Base-by-base conservation (phyloP, 2,329 filamentous ascomycete species). In the Pseudogymnoascus sp. region DNA sequence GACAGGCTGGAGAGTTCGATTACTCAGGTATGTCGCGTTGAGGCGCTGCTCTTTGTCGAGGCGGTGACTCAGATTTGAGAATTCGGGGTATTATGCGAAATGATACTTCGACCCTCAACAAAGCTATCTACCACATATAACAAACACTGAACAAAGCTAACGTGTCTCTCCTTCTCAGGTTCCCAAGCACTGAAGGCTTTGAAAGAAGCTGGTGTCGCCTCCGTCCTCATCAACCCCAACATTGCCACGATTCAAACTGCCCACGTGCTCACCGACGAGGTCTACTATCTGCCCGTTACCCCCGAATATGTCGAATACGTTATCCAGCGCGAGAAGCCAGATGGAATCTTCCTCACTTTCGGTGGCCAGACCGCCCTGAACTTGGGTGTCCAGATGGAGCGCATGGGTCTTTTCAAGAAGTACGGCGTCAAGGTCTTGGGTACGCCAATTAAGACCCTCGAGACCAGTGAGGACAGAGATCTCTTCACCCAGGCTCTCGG, bases 161-260 rank as follows among this genome's bases (percentile, higher is more conserved):
- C 57, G 3, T 31, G 4, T 39, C 15, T 39, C 33, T 39, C 39
- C 31, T 61, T 21, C 10, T 61, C 71, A 96, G 92, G 94, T 66
- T 92, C 93, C 5, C 94, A 97, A 80, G 94, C 94, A 61, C 82
- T 99, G 65, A 97, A 97, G 79, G 94, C 94, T 39, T 82, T 99
- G 64, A 97, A 96, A 78, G 93, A 97, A 78, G 93, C 92, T 66
- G 91, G 91, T 64, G 90, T 97, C 64, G 78, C 87, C 68, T 96
- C 93, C 8, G 89, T 97, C 61, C 85, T 97, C 66, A 92, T 97
- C 75, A 97, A 97, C 78, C 93, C 93, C 71, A 97, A 97, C 75
- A 97, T 97, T 74, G 93, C 93, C 64, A 97, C 94, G 63, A 97
- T 97, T 72, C 93, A 97, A 79, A 97, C 93, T 69, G 92, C 95